phyloP scores from a whole-genome alignment of 1,139 yeast species.

The Eremothecium gossypii region DNA sequence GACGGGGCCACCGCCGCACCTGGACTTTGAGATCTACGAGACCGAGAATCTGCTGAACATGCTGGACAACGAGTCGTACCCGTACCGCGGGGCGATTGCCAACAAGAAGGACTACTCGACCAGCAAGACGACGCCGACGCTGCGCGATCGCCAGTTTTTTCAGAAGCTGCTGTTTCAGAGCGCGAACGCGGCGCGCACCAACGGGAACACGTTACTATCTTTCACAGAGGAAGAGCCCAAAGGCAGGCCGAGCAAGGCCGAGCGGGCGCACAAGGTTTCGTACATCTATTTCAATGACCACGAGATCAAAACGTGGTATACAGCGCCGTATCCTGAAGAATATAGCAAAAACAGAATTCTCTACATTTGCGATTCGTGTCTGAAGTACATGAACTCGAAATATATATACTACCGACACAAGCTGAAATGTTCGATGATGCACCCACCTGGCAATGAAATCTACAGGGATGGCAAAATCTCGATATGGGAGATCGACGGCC shows the following conservation, averaged over 20 bases:
- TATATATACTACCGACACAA: conserved; percentile 61
- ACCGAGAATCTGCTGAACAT: conserved; percentile 15
- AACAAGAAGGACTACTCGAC: conserved; percentile 21
- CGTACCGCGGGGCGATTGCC: conserved; percentile 23
- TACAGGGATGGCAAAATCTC: conserved; percentile 63
- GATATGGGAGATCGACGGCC: conserved; percentile 88
- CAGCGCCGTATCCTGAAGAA: conserved; percentile 90
- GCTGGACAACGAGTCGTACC: conserved; percentile 18
- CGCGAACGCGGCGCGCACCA: conserved; percentile 17
- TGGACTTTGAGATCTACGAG: conserved; percentile 17
- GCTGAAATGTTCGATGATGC: conserved; percentile 55
- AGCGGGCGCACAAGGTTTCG: conserved; percentile 28
- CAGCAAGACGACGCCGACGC: conserved; percentile 16
- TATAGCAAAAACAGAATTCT: conserved; percentile 54
- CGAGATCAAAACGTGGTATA: conserved; percentile 85
- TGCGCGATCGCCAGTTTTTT: conserved; percentile 21
- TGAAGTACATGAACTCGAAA: conserved; percentile 71
- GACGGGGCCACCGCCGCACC: conserved; percentile 4
- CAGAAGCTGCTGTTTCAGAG: conserved; percentile 15
- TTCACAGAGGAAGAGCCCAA: conserved; percentile 7
- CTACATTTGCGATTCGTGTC: conserved; percentile 76
- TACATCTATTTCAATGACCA: conserved; percentile 58
- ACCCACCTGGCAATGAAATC: conserved; percentile 89
- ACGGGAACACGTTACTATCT: conserved; percentile 21
- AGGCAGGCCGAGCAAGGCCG: conserved; percentile 3